These are phyloP conservation scores for Didymellaceae sp. DNA, from an alignment of 2,329 filamentous ascomycete species.

Conservation along the genomic window DNA sequence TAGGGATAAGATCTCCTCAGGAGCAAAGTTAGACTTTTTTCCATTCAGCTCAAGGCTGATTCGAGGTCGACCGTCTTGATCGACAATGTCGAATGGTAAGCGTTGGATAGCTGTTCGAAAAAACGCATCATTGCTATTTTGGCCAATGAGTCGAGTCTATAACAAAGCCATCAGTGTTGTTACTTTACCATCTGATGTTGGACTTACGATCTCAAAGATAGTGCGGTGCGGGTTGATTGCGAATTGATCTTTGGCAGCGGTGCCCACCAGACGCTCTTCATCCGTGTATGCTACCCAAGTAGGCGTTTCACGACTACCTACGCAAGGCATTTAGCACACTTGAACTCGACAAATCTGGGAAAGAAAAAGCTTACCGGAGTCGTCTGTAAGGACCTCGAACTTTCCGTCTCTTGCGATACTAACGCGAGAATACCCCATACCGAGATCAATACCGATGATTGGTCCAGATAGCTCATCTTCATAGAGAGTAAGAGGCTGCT, in stretches of 20 bases:
- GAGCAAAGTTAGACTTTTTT: conserved; percentile 74
- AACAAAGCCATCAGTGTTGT: conserved; percentile 33
- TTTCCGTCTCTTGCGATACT: conserved; percentile 66
- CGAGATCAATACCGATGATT: conserved; percentile 82
- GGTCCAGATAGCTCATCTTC: conserved; percentile 54
- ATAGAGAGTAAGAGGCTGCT: conserved; percentile 69
- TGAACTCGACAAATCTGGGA: conserved; percentile 6
- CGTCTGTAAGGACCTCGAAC: conserved; percentile 54
- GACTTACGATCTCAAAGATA: conserved; percentile 53
- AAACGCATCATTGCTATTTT: conserved; percentile 64
- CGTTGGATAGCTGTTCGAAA: conserved; percentile 95
- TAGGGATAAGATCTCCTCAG: conserved; percentile 82
- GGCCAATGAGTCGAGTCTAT: conserved; percentile 59
- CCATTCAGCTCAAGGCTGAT: conserved; percentile 76
- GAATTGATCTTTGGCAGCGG: conserved; percentile 66
- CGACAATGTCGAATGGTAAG: conserved; percentile 93
- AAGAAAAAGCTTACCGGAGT: conserved; percentile 52
- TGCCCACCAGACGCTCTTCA: conserved; percentile 94
- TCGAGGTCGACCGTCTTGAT: conserved; percentile 88
- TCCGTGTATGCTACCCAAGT: conserved; percentile 97
- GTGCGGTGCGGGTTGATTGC: conserved; percentile 58
- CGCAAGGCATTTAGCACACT: conserved; percentile 31
- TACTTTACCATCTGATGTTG: neutral
- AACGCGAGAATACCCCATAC: conserved; percentile 93
- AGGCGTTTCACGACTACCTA: conserved; percentile 52